Percentiles rank a stretch among this genome's conserved stretches.
These are phyloP conservation scores for Scheffersomyces illinoinensis DNA, from an alignment of 1,139 yeast genomes.

Conservation along the genomic window DNA sequence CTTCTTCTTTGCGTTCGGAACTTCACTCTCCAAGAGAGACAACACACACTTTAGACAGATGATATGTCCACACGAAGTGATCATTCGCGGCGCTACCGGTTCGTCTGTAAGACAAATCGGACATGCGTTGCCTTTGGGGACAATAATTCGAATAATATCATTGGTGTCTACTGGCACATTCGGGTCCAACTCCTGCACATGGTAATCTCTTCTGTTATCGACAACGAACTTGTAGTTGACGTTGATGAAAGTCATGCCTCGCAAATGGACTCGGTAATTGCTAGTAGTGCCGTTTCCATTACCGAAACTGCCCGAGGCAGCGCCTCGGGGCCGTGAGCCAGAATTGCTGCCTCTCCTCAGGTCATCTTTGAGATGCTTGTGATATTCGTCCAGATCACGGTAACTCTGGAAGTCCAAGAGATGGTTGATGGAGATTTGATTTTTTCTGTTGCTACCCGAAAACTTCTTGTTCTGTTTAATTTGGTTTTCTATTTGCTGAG, in stretches of 20 bases:
- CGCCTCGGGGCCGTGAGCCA: background rate
- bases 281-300: slow-evolving; percentile 5
- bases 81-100: slow-evolving; percentile 92
- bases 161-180: slow-evolving; percentile 67
- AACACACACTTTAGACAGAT: slow-evolving; percentile 82
- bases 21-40: slow-evolving; percentile 65
- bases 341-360: slow-evolving; percentile 16
- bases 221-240: slow-evolving; percentile 85
- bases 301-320: background rate
- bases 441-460: slow-evolving; percentile 33
- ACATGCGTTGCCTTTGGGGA: slow-evolving; percentile 75
- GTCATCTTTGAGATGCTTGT: slow-evolving; percentile 16
- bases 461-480: slow-evolving; percentile 1
- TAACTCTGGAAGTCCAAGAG: slow-evolving; percentile 61
- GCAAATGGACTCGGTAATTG: slow-evolving; percentile 38
- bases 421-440: slow-evolving; percentile 63
- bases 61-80: slow-evolving; percentile 85
- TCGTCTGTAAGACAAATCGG: slow-evolving; percentile 89
- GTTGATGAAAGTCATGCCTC: slow-evolving; percentile 77
- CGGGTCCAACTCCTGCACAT: slow-evolving; percentile 65
- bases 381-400: slow-evolving; percentile 50
- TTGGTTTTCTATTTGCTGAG: background rate
- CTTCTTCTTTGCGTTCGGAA: slow-evolving; percentile 38
- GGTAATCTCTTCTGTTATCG: slow-evolving; percentile 57
- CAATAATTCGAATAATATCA: slow-evolving; percentile 68